Evolutionary conservation across 306 rosid species (phyloP), one percentile per base, ranked within the genome.

Genomic region (Lathyrus sativus): DNA sequence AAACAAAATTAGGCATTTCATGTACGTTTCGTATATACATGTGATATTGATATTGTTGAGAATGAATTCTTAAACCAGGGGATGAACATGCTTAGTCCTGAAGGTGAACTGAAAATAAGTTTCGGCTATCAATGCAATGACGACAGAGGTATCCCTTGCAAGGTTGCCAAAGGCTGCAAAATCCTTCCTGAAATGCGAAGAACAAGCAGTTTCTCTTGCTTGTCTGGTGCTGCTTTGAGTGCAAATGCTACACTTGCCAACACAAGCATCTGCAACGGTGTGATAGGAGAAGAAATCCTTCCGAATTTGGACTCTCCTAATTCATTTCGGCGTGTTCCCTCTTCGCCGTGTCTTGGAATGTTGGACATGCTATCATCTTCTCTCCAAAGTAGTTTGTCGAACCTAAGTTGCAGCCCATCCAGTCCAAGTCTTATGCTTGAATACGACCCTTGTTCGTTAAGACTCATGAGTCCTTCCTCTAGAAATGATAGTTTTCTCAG

Each of bases 231-330:
- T 53, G 99, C 96, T 55, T 78, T 95, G 78, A 89, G 99, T 65
- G 99, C 97, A 38, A 95, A 95, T 69, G 89, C 91, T 13, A 95
- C 99, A 56, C 79, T 95, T n/a, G 99, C 97, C 51, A 95, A 95
- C 84, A 90, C 99, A 71, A 95, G 91, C 87, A 87, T 95, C 68
- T 93, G 99, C 90, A 93, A 93, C 70, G 99, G 99, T 53, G 65
- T 90, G 76, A 84, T 95, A 76, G 99, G 96, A 66, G 95, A 59
- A 76, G 99, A 95, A 83, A 91, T 95, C 72, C 99, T 95, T 82
- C 99, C 99, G 5, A 84, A 82, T 84, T 87, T 82, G 88, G 99
- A 95, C 80, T 95, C 99, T 62, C 99, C 99, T 33, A 91, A 68
- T 41, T 91, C 99, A 9, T 95, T 95, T 72, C 95, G 92, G 14